phyloP scores from a whole-genome alignment of 306 rosid species.

The Ochetophila trinervis region DNA sequence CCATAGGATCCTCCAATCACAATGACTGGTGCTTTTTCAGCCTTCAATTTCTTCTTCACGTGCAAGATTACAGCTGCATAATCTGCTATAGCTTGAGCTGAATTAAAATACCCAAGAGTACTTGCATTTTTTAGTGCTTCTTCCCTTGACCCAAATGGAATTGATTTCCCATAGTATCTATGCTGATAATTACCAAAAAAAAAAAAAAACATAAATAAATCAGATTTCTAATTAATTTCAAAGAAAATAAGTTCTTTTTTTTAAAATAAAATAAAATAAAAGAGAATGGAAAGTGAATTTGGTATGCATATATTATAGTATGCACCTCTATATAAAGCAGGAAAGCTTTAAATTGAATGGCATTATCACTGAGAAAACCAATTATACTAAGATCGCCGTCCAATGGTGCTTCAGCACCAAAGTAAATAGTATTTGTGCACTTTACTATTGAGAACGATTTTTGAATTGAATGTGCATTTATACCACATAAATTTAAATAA shows the following conservation, averaged over 20 bases:
- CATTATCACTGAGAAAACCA: conserved; percentile 65
- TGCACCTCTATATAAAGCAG: conserved; percentile 61
- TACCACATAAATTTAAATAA: too few relatives aligned
- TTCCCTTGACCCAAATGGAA: conserved; percentile 64
- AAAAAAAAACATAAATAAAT: neutral
- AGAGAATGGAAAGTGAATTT: neutral
- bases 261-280: neutral
- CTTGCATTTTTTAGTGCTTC: conserved; percentile 59
- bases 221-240: neutral
- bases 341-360: conserved; percentile 57
- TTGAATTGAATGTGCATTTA: too few relatives aligned
- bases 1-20: conserved; percentile 84
- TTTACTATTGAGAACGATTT: too few relatives aligned
- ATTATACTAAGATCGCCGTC: conserved; percentile 21
- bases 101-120: conserved; percentile 65
- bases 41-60: conserved; percentile 37
- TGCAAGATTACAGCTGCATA: conserved; percentile 56
- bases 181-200: conserved; percentile 51
- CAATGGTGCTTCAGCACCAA: conserved; percentile 60
- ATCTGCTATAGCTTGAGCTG: conserved; percentile 78
- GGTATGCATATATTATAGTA: neutral
- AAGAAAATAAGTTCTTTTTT: too few relatives aligned
- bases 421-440: conserved; percentile 62
- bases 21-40: conserved; percentile 56
- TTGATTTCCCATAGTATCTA: conserved; percentile 67